Evolutionary conservation across 1,284 basidiomycete species (phyloP).

Genomic region (Trichosporon sp.): DNA sequence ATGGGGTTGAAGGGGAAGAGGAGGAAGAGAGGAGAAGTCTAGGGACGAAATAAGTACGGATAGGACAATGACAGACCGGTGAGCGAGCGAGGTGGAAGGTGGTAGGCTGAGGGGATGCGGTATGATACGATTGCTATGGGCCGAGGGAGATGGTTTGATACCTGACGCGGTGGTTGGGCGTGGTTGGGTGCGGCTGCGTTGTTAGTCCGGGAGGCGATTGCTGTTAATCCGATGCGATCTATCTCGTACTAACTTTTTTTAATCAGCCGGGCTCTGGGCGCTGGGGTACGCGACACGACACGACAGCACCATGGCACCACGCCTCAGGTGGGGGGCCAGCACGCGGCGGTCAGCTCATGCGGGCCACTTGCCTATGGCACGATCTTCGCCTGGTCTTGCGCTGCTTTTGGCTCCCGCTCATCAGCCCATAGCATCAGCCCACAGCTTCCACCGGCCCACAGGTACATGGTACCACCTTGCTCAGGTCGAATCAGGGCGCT

Average conservation of each 20-base stretch:
- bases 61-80: neutral
- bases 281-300: neutral
- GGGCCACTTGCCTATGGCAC: neutral
- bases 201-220: slow-evolving; percentile 8
- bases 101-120: neutral
- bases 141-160: neutral
- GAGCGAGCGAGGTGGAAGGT: slow-evolving; percentile 1
- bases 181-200: neutral
- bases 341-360: neutral
- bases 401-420: neutral
- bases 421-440: neutral
- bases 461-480: neutral
- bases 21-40: slow-evolving; percentile 6
- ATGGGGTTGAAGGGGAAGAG: neutral
- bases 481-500: slow-evolving; percentile 11
- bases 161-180: slow-evolving; percentile 7
- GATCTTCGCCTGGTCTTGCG: neutral
- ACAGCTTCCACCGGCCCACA: neutral
- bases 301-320: too few relatives aligned
- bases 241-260: slow-evolving; percentile 19
- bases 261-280: slow-evolving; percentile 1
- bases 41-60: slow-evolving; percentile 11
- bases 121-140: slow-evolving; percentile 13
- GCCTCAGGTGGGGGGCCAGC: neutral
- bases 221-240: slow-evolving; percentile 1